Evolutionary conservation across 768 basidiomycete species (phyloP), one percentile per base, ranked within the genome.

Genomic region (Suillus paluster): DNA sequence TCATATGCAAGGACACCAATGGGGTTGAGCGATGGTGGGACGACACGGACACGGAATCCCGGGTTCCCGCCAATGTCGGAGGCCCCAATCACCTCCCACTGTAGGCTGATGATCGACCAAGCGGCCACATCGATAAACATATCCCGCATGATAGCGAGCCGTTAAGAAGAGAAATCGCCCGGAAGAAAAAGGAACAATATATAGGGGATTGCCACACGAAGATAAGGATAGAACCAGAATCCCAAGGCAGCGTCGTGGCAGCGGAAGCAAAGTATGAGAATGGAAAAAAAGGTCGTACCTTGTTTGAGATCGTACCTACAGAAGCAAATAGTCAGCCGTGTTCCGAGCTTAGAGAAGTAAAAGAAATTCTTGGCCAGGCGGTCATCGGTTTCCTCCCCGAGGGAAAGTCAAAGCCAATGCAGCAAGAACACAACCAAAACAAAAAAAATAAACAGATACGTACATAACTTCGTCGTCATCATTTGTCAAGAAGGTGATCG

Each of bases 401-500:
- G 57, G 63, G 36, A 67, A n/a, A 59, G 60, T 46, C 42, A 58
- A 44, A 46, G 36, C 44, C 38, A 49, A 39, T 34, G 8, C 8
- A 54, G 52, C 8, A 53, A 56, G 36, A 27, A 46, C 27, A n/a
- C 49, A 4, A 33, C 12, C 27, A 44, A 57, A 38, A 6, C 11
- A 21, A 11, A 12, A 44, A 57, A 38, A 8, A 14, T 17, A 64
- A 41, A 57, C 54, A 66, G 65, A 66, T 63, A 81, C 90, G 67
- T 77, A 96, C 95, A 99, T 95, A 73, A 97, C 97, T 79, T 97
- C 95, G 58, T 96, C 95, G 72, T 97, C 96, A 67, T 96, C 93
- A 73, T 97, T 94, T 46, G 90, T 91, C 65, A 99, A 81, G 86
- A 99, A 98, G 23, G 97, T 99, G 71, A 99, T 96, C 41, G 97